Conservation (phyloP, 495 filamentous ascomycete species). For the Hyaloscypha bicolor region DNA sequence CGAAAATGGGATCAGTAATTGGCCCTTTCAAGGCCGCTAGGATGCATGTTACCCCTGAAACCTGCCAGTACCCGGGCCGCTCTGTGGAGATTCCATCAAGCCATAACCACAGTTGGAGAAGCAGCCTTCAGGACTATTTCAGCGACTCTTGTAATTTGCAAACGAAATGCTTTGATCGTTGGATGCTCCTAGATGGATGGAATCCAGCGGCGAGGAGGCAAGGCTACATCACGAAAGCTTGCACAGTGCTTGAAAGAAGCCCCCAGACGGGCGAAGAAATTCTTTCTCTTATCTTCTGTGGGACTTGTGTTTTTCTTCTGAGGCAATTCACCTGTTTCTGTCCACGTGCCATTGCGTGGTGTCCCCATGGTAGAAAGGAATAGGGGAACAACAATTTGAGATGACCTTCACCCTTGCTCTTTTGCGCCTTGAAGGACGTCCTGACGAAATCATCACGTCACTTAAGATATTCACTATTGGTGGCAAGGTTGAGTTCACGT, state of each 20-base stretch:
- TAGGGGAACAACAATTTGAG: not conserved
- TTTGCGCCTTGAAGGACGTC: not conserved
- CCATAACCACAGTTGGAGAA: not conserved
- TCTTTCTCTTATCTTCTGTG: too few species aligned
- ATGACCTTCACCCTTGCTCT: not conserved
- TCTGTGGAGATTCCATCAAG: not conserved
- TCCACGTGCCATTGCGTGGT: too few species aligned
- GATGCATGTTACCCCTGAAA: constrained; percentile 1
- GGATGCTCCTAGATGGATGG: not conserved
- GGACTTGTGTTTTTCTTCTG: too few species aligned
- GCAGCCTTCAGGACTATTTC: not conserved
- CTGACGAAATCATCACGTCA: not conserved
- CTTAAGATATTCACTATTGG: not conserved
- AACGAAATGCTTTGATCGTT: not conserved
- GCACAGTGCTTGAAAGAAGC: not conserved
- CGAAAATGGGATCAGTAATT: not conserved
- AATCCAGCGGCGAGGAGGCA: not conserved
- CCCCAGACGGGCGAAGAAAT: too few species aligned
- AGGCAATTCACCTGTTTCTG: too few species aligned
- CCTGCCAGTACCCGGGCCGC: not conserved
- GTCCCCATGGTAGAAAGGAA: not conserved
- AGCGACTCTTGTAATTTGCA: not conserved
- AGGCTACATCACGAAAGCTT: not conserved
- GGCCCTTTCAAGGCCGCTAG: not conserved
- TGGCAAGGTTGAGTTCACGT: not conserved